Evolutionary conservation across 2,329 filamentous ascomycete genomes (phyloP), one percentile per base, ranked within the genome.

Genomic region (Aspergillus glaucus): DNA sequence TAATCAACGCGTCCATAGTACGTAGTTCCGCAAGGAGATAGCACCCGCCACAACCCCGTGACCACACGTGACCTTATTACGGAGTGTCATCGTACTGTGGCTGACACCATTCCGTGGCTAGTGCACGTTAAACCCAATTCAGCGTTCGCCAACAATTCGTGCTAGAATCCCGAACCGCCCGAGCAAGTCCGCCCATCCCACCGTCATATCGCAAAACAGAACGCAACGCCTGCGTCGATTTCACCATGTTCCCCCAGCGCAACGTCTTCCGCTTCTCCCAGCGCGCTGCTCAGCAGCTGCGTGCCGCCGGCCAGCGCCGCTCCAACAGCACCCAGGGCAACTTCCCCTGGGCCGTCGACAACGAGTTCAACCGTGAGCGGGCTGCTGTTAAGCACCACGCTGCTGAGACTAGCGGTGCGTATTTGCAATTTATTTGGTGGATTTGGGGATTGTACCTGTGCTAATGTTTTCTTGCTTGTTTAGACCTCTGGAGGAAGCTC

Each of bases 401-500:
- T 65, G 82, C 79, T 60, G 80, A 80, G 66, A 93, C 88, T 60
- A 87, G 86, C 73, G 86, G 91, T 96, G 69, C 70, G 86, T 80
- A 48, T 17, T 46, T 22, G 22, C 44, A 55, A 57, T 56, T 52
- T 46, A 44, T 6, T 19, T 19, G 3, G 9, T 22, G 8, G 7
- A n/a, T 28, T 9, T 21, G 15, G 6, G n/a, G 19, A 32, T 17
- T 19, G 15, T 42, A 3, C 26, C 12, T 40, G 46, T 52, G 54
- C 59, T 67, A 47, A 67, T 58, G 9, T 30, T 30, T 43, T 60
- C 59, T 55, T 50, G 50, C 52, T 56, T 44, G 12, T 47, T 48
- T 67, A 95, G 92, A 89, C 65, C 83, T 95, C 65, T 98, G 93
- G 93, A 85, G 82, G 74, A 97, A 94, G 80, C 85, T 97, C 64